Conservation (phyloP, 2,329 filamentous ascomycete species). For the Claviceps spartinae region DNA sequence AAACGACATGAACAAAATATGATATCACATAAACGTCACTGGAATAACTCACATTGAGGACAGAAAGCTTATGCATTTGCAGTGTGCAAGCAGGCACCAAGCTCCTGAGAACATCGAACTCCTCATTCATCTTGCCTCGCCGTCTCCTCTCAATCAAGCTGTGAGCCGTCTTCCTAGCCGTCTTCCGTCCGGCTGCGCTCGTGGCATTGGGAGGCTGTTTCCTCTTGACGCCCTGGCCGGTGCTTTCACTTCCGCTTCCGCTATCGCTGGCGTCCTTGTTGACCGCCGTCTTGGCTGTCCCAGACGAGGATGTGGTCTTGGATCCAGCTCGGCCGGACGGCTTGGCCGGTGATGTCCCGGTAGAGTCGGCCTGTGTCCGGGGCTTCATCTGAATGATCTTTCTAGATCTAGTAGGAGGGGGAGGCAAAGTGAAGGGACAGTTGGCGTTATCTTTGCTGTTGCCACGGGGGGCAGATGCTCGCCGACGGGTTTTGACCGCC, state of each 20-base stretch:
- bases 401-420: slow-evolving; percentile 78
- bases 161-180: slow-evolving; percentile 89
- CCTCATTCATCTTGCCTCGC: slow-evolving; percentile 97
- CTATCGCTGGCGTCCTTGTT: slow-evolving; percentile 6
- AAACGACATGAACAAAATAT: not conserved
- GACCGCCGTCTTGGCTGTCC: slow-evolving; percentile 10
- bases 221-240: slow-evolving; percentile 40
- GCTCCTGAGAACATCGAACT: slow-evolving; percentile 82
- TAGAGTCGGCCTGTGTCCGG: slow-evolving; percentile 26
- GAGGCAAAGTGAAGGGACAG: slow-evolving; percentile 65
- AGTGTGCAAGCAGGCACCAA: slow-evolving; percentile 95
- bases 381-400: slow-evolving; percentile 99
- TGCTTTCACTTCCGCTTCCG: not conserved
- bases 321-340: slow-evolving; percentile 11
- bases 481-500: slow-evolving; percentile 39
- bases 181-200: slow-evolving; percentile 83
- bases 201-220: slow-evolving; percentile 69
- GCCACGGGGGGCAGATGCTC: slow-evolving; percentile 31
- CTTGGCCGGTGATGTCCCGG: slow-evolving; percentile 13
- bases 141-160: slow-evolving; percentile 83
- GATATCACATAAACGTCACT: not conserved
- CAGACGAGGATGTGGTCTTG: slow-evolving; percentile 9
- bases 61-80: slow-evolving; percentile 96
- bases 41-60: slow-evolving; percentile 60
- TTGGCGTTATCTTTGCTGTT: slow-evolving; percentile 34